These are phyloP conservation scores for Blastomyces emzantsi DNA, from an alignment of 2,329 filamentous ascomycete species.

Conservation along the genomic window DNA sequence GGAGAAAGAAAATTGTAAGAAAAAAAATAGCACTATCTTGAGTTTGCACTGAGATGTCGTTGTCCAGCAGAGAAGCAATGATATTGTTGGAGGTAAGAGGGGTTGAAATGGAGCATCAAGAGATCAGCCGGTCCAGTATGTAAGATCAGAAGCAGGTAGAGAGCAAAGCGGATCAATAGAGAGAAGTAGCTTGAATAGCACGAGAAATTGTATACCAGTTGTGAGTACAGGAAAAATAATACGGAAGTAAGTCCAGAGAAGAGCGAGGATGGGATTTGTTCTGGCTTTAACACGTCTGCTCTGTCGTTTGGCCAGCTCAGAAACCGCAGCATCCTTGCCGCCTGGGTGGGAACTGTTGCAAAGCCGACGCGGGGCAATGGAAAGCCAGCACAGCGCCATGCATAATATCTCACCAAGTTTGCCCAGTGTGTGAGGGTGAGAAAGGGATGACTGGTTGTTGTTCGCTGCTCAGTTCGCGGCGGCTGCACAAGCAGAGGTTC, in stretches of 20 bases:
- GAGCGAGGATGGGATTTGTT: constrained; percentile 13
- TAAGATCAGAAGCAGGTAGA: constrained; percentile 6
- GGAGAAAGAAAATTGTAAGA: constrained; percentile 12
- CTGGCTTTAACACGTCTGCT: constrained; percentile 14
- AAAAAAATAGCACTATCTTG: constrained; percentile 8
- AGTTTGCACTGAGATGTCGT: background rate
- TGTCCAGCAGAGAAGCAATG: constrained; percentile 1
- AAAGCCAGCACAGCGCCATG: background rate
- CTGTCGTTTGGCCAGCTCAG: constrained; percentile 6
- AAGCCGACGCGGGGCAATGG: constrained; percentile 5
- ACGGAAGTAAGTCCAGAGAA: constrained; percentile 7
- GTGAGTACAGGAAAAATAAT: constrained; percentile 8
- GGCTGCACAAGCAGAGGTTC: constrained; percentile 6
- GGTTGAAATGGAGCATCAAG: constrained; percentile 15
- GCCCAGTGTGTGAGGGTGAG: background rate
- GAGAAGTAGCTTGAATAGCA: constrained; percentile 5
- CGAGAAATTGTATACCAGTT: background rate
- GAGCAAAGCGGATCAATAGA: constrained; percentile 8
- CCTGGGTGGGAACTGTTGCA: constrained; percentile 6
- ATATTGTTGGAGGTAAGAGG: constrained; percentile 18
- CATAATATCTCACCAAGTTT: constrained; percentile 3
- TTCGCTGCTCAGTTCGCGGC: background rate
- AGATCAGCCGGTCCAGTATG: background rate
- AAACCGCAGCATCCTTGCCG: constrained; percentile 7
- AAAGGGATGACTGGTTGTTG: constrained; percentile 5